Conservation (phyloP, 2,329 filamentous ascomycete genomes). For the Rugonectria rugulosa region DNA sequence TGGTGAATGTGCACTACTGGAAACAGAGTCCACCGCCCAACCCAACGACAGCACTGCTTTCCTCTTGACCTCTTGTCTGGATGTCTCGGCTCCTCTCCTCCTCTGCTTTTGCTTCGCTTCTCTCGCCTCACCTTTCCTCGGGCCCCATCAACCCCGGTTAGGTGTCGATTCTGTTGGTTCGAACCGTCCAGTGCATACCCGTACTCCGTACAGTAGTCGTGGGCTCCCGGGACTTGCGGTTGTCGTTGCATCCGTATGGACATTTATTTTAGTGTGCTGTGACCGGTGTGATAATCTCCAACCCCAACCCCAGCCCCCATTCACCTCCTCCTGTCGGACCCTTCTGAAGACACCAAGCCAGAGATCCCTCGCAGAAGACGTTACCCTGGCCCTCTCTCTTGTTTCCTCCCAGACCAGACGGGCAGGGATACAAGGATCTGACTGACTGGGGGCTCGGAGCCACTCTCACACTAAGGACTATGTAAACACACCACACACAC, state of each 20-base stretch:
- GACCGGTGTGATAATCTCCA: slow-evolving; percentile 4
- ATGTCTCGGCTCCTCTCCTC: background rate
- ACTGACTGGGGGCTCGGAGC: slow-evolving; percentile 23
- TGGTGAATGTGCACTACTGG: background rate
- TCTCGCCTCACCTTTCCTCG: background rate
- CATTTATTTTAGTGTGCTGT: background rate
- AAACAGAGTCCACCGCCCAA: background rate
- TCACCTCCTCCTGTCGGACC: slow-evolving; percentile 17
- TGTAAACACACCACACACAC: slow-evolving; percentile 25
- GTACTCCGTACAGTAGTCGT: background rate
- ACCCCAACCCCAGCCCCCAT: background rate
- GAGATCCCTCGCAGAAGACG: no score
- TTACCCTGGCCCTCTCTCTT: background rate
- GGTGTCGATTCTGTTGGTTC: background rate
- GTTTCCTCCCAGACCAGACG: slow-evolving; percentile 10
- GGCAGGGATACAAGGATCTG: slow-evolving; percentile 18
- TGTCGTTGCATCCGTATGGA: background rate
- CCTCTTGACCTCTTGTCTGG: background rate
- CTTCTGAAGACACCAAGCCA: no score
- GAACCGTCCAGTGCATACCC: background rate
- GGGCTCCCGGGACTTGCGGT: background rate
- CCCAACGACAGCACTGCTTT: background rate
- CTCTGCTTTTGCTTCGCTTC: background rate
- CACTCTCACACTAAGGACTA: slow-evolving; percentile 23
- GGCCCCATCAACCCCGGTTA: background rate